Evolutionary conservation across 331 rosid species (phyloP).

Genomic region (Prunus yedoensis): DNA sequence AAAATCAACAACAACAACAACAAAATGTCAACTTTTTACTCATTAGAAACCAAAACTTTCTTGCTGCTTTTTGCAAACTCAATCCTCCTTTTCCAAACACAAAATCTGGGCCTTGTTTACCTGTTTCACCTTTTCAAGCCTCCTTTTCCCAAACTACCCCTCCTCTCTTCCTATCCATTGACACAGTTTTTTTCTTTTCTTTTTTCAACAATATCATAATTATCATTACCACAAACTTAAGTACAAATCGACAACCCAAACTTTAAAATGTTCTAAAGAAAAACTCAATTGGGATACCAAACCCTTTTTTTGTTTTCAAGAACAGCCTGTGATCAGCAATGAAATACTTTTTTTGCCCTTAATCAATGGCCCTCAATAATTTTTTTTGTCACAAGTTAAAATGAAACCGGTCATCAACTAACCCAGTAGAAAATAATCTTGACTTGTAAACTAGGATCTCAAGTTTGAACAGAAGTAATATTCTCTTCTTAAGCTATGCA

Average conservation of each 20-base stretch:
- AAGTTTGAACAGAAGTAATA: too few relatives aligned
- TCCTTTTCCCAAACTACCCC: constrained; percentile 30
- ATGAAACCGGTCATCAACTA: neutral
- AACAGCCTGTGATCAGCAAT: constrained; percentile 8
- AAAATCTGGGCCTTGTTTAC: constrained; percentile 31
- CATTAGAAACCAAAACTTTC: constrained; percentile 42
- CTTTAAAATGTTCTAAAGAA: neutral
- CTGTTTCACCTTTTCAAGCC: constrained; percentile 30
- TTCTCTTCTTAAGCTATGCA: too few relatives aligned
- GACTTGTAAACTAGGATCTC: too few relatives aligned
- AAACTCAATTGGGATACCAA: constrained; percentile 7
- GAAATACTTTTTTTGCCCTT: neutral
- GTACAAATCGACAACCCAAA: constrained; percentile 23
- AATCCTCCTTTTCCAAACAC: constrained; percentile 47
- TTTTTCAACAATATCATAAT: neutral
- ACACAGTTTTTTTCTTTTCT: constrained; percentile 21
- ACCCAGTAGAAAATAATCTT: too few relatives aligned
- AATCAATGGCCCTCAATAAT: constrained; percentile 15
- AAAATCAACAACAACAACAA: constrained; percentile 44
- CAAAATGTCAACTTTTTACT: constrained; percentile 41
- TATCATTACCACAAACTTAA: neutral
- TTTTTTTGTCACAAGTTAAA: neutral
- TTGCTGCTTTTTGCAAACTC: constrained; percentile 40
- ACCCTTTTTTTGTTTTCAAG: constrained; percentile 3
- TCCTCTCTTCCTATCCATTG: constrained; percentile 48